Evolutionary conservation across 1,284 basidiomycete species (phyloP).

Genomic region (Pyrrhoderma lamaoense): DNA sequence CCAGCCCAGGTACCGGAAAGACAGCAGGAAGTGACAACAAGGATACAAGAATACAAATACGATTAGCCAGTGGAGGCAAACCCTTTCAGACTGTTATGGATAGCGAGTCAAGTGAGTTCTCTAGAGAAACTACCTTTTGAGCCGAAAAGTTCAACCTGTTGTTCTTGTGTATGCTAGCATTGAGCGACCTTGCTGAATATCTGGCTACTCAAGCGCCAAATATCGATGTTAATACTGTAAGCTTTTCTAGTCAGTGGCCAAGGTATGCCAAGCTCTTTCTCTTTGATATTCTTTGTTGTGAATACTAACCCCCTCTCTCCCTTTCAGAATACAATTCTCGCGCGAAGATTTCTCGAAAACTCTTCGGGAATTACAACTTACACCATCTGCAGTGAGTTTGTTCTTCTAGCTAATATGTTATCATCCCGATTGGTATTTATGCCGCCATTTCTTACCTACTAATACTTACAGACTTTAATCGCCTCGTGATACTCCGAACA

Average conservation of each 20-base stretch:
- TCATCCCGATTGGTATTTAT: too few species aligned
- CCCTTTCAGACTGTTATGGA: conserved; percentile 61
- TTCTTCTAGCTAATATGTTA: neutral
- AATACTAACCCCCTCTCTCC: conserved; percentile 3
- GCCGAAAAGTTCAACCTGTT: conserved; percentile 4
- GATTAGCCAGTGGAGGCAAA: conserved; percentile 70
- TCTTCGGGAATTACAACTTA: conserved; percentile 65
- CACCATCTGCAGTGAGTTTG: conserved; percentile 64
- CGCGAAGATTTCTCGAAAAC: conserved; percentile 59
- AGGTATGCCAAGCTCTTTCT: conserved; percentile 43
- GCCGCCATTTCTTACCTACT: too few species aligned
- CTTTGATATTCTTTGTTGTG: neutral
- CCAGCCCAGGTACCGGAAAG: conserved; percentile 42
- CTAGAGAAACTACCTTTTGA: conserved; percentile 38
- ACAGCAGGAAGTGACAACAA: conserved; percentile 70
- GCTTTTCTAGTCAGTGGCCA: conserved; percentile 76
- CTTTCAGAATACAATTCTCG: conserved; percentile 58
- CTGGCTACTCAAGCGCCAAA: conserved; percentile 65
- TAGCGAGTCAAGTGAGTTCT: conserved; percentile 70
- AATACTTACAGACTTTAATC: too few species aligned
- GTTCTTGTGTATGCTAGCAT: conserved; percentile 40
- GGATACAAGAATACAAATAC: conserved; percentile 80
- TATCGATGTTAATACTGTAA: conserved; percentile 69
- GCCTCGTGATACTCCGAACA: too few species aligned
- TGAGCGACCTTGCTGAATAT: conserved; percentile 82